Conservation (phyloP, 345 rosid species). For the Brassica rapa region DNA sequence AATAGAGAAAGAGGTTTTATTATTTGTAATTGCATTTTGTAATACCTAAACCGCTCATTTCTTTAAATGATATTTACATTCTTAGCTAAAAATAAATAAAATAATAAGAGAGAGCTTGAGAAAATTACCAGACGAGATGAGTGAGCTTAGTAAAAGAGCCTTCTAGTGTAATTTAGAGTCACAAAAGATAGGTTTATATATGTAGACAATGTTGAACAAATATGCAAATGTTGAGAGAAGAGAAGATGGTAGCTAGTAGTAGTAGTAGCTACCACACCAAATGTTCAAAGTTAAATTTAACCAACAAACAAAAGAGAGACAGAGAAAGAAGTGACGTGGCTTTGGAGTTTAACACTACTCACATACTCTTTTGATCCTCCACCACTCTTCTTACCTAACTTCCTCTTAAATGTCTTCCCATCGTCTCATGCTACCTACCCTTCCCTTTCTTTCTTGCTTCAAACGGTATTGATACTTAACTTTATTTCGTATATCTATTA, state of each 20-base stretch:
- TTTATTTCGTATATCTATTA: not conserved
- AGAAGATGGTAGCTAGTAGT: constrained; percentile 4
- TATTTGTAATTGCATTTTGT: not conserved
- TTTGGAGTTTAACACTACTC: not conserved
- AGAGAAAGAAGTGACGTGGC: constrained; percentile 22
- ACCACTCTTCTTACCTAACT: constrained; percentile 43
- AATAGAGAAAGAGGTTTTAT: not conserved
- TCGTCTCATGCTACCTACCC: constrained; percentile 34
- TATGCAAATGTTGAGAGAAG: constrained; percentile 14
- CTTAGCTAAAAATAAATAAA: not conserved
- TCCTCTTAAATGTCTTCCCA: not conserved
- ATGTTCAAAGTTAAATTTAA: not conserved
- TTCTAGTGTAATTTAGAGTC: not conserved
- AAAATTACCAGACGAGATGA: constrained; percentile 16
- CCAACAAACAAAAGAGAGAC: not conserved
- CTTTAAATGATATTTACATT: not conserved
- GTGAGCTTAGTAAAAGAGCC: not conserved
- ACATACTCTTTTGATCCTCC: constrained; percentile 36
- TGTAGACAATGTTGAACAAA: not conserved
- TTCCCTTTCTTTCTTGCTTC: constrained; percentile 18
- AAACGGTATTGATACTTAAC: not conserved
- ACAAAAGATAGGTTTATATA: not conserved
- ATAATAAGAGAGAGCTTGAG: not conserved
- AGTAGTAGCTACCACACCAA: constrained; percentile 25
- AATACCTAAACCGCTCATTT: not conserved